Evolutionary conservation across 23 red algal genomes (phyloP).

Genomic region (Agarophyton chilense): DNA sequence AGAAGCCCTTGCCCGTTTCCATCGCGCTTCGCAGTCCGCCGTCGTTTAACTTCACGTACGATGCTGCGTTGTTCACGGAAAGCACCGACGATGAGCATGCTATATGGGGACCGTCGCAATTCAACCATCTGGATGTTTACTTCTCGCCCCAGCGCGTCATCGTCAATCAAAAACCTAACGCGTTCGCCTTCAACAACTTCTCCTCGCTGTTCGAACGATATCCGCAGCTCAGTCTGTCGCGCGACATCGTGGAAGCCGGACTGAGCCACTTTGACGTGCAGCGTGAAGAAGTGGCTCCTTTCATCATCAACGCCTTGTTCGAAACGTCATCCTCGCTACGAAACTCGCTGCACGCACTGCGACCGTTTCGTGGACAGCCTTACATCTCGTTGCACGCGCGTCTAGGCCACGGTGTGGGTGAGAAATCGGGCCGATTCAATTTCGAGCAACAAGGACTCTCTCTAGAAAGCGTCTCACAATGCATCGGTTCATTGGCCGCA

Average conservation of each 20-base stretch:
- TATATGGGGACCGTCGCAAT: background rate
- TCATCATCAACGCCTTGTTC: slow-evolving; percentile 23
- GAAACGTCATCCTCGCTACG: background rate
- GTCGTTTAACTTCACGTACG: slow-evolving; percentile 13
- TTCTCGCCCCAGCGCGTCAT: background rate
- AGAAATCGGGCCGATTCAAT: slow-evolving; percentile 13
- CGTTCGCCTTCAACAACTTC: background rate
- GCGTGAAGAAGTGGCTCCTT: background rate
- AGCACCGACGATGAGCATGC: background rate
- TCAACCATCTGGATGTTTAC: background rate
- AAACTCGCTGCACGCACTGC: background rate
- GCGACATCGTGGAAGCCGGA: background rate
- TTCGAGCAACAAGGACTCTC: background rate
- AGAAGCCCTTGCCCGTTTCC: background rate
- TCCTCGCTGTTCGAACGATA: background rate
- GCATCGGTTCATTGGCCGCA: background rate
- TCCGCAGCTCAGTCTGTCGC: background rate
- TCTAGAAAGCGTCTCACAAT: background rate
- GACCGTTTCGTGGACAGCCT: background rate
- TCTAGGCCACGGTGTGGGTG: slow-evolving; percentile 16
- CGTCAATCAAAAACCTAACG: background rate
- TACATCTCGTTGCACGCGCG: slow-evolving; percentile 27
- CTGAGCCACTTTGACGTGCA: background rate
- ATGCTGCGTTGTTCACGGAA: background rate
- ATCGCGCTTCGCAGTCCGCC: background rate